Evolutionary conservation across 768 basidiomycete genomes (phyloP), one percentile per base, ranked within the genome.

Genomic region (Clavaria fumosa): DNA sequence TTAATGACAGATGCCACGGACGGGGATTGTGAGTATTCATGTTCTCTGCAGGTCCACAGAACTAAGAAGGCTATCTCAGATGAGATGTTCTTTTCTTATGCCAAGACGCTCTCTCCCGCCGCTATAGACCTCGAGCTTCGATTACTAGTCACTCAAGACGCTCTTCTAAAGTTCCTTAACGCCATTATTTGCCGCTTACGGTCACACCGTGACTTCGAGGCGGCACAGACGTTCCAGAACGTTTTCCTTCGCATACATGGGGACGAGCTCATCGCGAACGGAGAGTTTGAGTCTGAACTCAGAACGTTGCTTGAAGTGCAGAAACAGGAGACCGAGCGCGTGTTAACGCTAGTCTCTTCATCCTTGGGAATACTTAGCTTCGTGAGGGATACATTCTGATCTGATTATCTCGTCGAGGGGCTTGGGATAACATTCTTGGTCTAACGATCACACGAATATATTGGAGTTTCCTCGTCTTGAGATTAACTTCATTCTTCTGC

Each of bases 151-250:
- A 68, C 75, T 3, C 58, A 83, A 23, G 64, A 75, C 30, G 67
- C 70, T 38, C 64, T 91, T 15, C 59, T 55, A 1, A 53, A 64
- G 14, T 96, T 97, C 61, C 59, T 95, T 32, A 60, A 66, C 41
- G 81, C 88, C 0, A 63, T 97, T 18, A 70, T 65, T 7, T 70
- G 60, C 38, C 76, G 93, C 3, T 64, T 97, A 19, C 58, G 55
- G 23, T 83, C 82, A 5, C 84, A 77, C 46, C 72, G 73, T 34
- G 95, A 99, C 58, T 97, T 95, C 50, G 95, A 99, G 56, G 90
- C 88, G 9, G 83, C 93, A 3, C 89, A 97, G 55, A 71, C 90
- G 1, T 66, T 91, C 51, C 67, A 89, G 48, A 76, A 66, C 45
- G 79, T 93, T 2, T 88, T 95, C 54, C 58, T 97, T 28, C 72